Percentiles rank a stretch among this genome's conserved stretches.
These are phyloP conservation scores for Arthrinium puccinioides DNA, from an alignment of 2,329 filamentous ascomycete species.

Conservation along the genomic window DNA sequence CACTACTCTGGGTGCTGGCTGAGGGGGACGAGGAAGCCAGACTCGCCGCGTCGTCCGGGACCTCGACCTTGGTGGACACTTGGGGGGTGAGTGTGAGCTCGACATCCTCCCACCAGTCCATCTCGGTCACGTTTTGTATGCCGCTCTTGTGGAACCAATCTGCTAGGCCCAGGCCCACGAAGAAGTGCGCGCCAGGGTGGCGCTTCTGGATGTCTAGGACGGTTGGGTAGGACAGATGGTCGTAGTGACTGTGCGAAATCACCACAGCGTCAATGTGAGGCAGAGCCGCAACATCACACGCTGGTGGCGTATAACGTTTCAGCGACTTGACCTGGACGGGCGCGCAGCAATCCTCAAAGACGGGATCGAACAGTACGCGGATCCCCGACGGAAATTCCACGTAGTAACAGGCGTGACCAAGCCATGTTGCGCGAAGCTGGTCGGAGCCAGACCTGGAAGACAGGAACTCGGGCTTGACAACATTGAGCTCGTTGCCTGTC, in stretches of 20 bases:
- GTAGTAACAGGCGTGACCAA: conserved; percentile 91
- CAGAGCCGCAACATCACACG: conserved; percentile 72
- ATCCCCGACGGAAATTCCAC: conserved; percentile 83
- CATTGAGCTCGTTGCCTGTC: conserved; percentile 47
- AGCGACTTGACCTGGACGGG: conserved; percentile 66
- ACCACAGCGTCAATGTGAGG: conserved; percentile 70
- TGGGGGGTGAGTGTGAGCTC: conserved; percentile 54
- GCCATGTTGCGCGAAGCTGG: conserved; percentile 79
- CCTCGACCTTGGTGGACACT: conserved; percentile 8
- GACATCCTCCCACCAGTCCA: conserved; percentile 92
- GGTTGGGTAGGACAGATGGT: conserved; percentile 76
- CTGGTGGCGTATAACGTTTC: conserved; percentile 69
- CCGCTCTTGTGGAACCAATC: conserved; percentile 70
- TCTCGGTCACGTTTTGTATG: conserved; percentile 71
- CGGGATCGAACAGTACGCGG: conserved; percentile 86
- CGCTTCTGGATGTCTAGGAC: conserved; percentile 62
- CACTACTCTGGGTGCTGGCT: conserved; percentile 5
- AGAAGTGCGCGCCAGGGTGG: conserved; percentile 78
- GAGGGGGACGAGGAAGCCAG: conserved; percentile 21
- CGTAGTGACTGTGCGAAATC: conserved; percentile 89
- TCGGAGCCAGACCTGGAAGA: conserved; percentile 45
- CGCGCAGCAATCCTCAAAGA: conserved; percentile 82
- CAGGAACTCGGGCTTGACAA: conserved; percentile 62
- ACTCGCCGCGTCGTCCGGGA: conserved; percentile 15
- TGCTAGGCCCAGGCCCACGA: conserved; percentile 77